These are phyloP conservation scores for Thamnidium elegans DNA, from an alignment of 192 early-diverging fungal genomes.

Conservation along the genomic window DNA sequence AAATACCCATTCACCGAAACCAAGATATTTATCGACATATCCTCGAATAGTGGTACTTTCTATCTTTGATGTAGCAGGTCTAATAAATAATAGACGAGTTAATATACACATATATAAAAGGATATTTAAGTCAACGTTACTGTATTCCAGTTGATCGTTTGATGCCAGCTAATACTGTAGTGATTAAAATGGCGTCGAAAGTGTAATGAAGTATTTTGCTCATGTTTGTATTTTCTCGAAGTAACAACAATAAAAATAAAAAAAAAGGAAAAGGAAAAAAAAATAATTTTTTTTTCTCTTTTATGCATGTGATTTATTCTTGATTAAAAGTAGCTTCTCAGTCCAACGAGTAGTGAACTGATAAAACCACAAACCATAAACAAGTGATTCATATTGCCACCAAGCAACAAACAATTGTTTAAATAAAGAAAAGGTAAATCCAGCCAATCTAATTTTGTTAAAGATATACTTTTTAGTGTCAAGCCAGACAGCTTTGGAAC, in stretches of 20 bases:
- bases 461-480: slow-evolving; percentile 21
- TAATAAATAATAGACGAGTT: slow-evolving; percentile 17
- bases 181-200: slow-evolving; percentile 56
- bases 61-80: slow-evolving; percentile 47
- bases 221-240: slow-evolving; percentile 32
- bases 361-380: slow-evolving; percentile 16
- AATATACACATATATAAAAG: not conserved
- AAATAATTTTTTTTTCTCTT: no score
- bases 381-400: slow-evolving; percentile 27
- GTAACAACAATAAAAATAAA: not conserved
- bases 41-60: slow-evolving; percentile 46
- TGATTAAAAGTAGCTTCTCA: not conserved
- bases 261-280: not conserved
- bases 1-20: slow-evolving; percentile 53
- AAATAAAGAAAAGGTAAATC: slow-evolving; percentile 2
- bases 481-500: slow-evolving; percentile 34
- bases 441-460: not conserved
- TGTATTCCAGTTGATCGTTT: slow-evolving; percentile 50
- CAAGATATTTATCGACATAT: slow-evolving; percentile 49
- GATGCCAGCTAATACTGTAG: slow-evolving; percentile 56
- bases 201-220: slow-evolving; percentile 50
- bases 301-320: no score
- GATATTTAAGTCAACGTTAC: slow-evolving; percentile 10
- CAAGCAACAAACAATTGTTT: slow-evolving; percentile 21
- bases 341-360: slow-evolving; percentile 6